Evolutionary conservation across 148 eudicot genomes (phyloP).

Genomic region (Diospyros kaki): DNA sequence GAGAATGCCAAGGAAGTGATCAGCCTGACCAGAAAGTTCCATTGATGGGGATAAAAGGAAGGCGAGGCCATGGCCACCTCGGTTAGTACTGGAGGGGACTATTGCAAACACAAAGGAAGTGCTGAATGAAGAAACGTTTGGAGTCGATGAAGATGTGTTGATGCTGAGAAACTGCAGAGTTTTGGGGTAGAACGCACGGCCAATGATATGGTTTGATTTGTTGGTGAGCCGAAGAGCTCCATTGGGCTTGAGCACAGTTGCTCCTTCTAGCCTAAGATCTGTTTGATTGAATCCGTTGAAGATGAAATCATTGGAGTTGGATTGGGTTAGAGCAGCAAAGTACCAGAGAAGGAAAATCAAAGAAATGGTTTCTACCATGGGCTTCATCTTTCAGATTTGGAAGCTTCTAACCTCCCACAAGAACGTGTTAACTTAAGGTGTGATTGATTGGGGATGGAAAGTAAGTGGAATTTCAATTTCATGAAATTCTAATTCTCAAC

Average conservation of each 20-base stretch:
- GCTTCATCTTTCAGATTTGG: no score
- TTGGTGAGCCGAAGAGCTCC: constrained; percentile 29
- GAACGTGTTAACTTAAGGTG: no score
- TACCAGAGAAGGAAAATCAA: no score
- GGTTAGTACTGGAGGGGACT: not conserved
- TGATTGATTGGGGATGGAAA: no score
- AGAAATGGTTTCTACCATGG: no score
- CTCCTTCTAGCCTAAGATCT: not conserved
- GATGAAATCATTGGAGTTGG: constrained; percentile 7
- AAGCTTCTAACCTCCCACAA: no score
- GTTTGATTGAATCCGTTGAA: constrained; percentile 24
- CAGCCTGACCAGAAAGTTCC: not conserved
- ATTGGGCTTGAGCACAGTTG: constrained; percentile 7
- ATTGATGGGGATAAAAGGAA: constrained; percentile 20
- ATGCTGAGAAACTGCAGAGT: constrained; percentile 11
- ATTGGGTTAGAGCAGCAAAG: no score
- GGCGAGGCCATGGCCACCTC: constrained; percentile 36
- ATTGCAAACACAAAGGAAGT: constrained; percentile 23
- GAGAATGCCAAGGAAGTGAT: constrained; percentile 26
- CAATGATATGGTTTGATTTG: constrained; percentile 5
- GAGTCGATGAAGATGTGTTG: not conserved
- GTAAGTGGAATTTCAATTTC: no score
- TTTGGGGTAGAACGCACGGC: constrained; percentile 20
- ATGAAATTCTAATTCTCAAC: no score
- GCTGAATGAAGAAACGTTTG: constrained; percentile 25